Base-by-base conservation (phyloP, 139 green algal species). In the Chlorella sp. region DNA sequence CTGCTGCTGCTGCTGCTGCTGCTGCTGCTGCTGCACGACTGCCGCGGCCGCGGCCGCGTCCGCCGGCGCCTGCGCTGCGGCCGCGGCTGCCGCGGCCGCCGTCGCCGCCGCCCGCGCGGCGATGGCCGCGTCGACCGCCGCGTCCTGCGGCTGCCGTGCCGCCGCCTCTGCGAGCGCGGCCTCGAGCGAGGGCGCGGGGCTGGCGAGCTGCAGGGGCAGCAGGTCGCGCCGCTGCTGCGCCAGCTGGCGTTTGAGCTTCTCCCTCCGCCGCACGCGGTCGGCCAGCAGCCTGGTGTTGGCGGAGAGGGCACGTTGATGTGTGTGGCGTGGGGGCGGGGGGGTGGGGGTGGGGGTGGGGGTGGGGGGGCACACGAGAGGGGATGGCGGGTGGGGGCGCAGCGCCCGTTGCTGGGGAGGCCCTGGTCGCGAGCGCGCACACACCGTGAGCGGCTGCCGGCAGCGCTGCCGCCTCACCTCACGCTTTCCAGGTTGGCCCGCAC, bases 171-270 rank as follows among this genome's bases (percentile, higher is more conserved):
- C 31, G n/a, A 50, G 41, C 19, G 61, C n/a, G n/a, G n/a, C n/a
- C n/a, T n/a, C 64, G 43, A 64, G 60, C 36, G 43, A 46, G 1
- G 23, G 25, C 36, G 12, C 73, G 2, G 55, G 40, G 56, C 50
- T 36, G 27, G 19, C 40, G 3, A 25, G 29, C 64, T 29, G 63
- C 64, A 74, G 59, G 40, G 42, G 58, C 58, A 25, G 38, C 61
- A 29, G 48, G 61, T 79, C 12, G 43, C 63, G 42, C 40, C 59
- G 61, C 42, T 41, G 66, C 31, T 58, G 38, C 36, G 53, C 25
- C 23, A 73, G 46, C 60, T 73, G 67, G 45, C 62, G 74, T 73
- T 89, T 91, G 41, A 90, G 65, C 23, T 67, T 73, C 79, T 92
- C 87, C 4, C 85, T 78, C 64, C 76, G 66, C 42, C 73, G 66